A percentile compares a stretch with the other conserved stretches of the same genome.
These are phyloP conservation scores for Cercophora samala DNA, from an alignment of 495 filamentous ascomycete species.

Conservation along the genomic window DNA sequence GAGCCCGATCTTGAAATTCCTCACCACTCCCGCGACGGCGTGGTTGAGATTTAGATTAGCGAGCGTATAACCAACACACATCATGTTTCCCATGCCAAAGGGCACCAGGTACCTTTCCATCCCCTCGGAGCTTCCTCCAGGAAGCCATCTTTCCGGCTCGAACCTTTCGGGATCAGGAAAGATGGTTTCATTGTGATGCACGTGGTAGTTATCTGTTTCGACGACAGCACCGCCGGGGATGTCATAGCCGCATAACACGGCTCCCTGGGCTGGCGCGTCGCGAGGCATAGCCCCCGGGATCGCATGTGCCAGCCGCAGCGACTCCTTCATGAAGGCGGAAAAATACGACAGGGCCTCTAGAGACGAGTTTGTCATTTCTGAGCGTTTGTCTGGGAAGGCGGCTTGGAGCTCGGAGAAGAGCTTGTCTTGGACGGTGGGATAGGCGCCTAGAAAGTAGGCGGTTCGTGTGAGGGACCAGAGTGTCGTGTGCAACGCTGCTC, in stretches of 20 bases:
- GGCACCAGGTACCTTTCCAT: slow-evolving; percentile 6
- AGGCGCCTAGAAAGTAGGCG: not conserved
- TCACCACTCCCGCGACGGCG: not conserved
- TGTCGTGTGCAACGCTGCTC: slow-evolving; percentile 7
- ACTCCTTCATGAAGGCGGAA: slow-evolving; percentile 3
- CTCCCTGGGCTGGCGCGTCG: not conserved
- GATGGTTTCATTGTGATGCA: not conserved
- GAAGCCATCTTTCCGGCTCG: slow-evolving; percentile 6
- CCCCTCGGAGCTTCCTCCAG: not conserved
- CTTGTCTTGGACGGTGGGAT: not conserved
- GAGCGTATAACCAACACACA: slow-evolving; percentile 9
- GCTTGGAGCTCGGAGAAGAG: not conserved
- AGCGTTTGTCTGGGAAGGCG: not conserved
- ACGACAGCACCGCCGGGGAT: slow-evolving; percentile 3
- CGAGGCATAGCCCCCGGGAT: not conserved
- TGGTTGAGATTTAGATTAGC: not conserved
- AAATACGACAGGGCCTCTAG: not conserved
- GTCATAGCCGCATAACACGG: not conserved
- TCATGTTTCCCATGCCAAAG: slow-evolving; percentile 1
- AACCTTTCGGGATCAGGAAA: slow-evolving; percentile 5
- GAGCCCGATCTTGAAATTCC: not conserved
- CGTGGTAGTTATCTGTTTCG: not conserved
- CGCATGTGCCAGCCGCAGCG: not conserved
- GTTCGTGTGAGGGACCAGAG: not conserved
- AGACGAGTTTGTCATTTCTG: not conserved